Evolutionary conservation across 2,329 filamentous ascomycete species (phyloP).

Genomic region (Coniochaeta ligniaria): DNA sequence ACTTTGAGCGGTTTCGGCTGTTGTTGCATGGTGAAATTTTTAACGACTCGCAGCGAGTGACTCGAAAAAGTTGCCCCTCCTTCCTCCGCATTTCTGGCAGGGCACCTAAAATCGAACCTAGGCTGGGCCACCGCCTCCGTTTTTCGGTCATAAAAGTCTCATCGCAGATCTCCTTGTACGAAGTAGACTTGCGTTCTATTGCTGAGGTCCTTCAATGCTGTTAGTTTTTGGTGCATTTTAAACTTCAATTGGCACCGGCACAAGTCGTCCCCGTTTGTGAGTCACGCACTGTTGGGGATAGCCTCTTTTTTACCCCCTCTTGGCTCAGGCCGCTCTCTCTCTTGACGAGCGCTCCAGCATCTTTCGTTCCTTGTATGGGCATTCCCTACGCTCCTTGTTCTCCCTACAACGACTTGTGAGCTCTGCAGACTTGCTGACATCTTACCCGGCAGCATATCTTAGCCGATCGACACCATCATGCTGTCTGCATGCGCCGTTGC

Average conservation of each 20-base stretch:
- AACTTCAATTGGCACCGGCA: slow-evolving; percentile 8
- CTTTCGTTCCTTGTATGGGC: not conserved
- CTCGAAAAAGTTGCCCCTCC: not conserved
- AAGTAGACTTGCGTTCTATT: slow-evolving; percentile 3
- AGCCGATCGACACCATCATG: slow-evolving; percentile 22
- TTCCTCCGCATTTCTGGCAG: slow-evolving; percentile 2
- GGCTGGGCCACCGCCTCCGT: not conserved
- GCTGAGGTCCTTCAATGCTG: slow-evolving; percentile 13
- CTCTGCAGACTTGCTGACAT: not conserved
- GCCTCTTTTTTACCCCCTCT: not conserved
- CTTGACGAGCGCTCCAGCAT: not conserved
- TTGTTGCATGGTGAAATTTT: not conserved
- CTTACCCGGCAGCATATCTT: not conserved
- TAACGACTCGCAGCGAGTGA: not conserved
- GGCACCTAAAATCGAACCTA: not conserved
- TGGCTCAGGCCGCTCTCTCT: not conserved
- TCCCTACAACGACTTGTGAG: not conserved
- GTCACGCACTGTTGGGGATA: not conserved
- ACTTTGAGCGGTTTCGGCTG: slow-evolving; percentile 16
- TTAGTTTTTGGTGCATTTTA: slow-evolving; percentile 4
- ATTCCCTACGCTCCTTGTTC: not conserved
- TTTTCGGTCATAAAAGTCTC: slow-evolving; percentile 2
- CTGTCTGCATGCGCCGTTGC: slow-evolving; percentile 33
- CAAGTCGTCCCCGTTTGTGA: slow-evolving; percentile 6
- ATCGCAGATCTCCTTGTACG: not conserved